Conservation (phyloP, 2,329 filamentous ascomycete species). For the Hypoxylon sp. region DNA sequence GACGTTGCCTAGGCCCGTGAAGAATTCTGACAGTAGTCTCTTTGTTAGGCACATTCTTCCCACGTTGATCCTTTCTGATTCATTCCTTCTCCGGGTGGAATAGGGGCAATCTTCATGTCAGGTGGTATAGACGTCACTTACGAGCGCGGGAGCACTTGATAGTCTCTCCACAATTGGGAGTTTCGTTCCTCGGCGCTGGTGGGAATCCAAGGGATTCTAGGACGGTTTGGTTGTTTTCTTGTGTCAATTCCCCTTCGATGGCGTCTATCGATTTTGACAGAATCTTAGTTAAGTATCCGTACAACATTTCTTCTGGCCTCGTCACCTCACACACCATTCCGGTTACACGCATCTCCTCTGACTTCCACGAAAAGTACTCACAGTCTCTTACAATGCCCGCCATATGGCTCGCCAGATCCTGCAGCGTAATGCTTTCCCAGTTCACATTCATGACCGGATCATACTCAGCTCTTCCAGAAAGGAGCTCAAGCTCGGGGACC, state of each 20-base stretch:
- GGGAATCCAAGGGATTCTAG: slow-evolving; percentile 41
- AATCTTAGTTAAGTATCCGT: slow-evolving; percentile 5
- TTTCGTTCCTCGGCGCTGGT: slow-evolving; percentile 31
- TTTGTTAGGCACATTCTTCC: slow-evolving; percentile 3
- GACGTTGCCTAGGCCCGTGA: slow-evolving; percentile 36
- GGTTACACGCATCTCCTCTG: not conserved
- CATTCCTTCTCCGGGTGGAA: not conserved
- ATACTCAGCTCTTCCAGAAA: slow-evolving; percentile 36
- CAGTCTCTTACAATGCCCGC: slow-evolving; percentile 45
- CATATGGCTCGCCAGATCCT: slow-evolving; percentile 45
- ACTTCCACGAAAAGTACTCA: slow-evolving; percentile 25
- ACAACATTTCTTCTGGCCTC: not conserved
- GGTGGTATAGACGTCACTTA: slow-evolving; percentile 25
- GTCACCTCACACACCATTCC: not conserved
- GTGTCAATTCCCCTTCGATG: slow-evolving; percentile 43
- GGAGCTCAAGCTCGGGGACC: slow-evolving; percentile 40
- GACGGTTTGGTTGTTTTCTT: slow-evolving; percentile 41
- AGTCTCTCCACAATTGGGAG: slow-evolving; percentile 39
- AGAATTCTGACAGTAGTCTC: slow-evolving; percentile 32
- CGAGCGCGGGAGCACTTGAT: slow-evolving; percentile 37
- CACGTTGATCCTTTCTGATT: not conserved
- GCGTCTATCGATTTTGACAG: slow-evolving; percentile 28
- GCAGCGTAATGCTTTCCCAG: slow-evolving; percentile 42
- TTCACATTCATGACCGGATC: slow-evolving; percentile 40
- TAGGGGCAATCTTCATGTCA: not conserved